Conservation (phyloP, 495 filamentous ascomycete species). For the Alectoria sarmentosa region DNA sequence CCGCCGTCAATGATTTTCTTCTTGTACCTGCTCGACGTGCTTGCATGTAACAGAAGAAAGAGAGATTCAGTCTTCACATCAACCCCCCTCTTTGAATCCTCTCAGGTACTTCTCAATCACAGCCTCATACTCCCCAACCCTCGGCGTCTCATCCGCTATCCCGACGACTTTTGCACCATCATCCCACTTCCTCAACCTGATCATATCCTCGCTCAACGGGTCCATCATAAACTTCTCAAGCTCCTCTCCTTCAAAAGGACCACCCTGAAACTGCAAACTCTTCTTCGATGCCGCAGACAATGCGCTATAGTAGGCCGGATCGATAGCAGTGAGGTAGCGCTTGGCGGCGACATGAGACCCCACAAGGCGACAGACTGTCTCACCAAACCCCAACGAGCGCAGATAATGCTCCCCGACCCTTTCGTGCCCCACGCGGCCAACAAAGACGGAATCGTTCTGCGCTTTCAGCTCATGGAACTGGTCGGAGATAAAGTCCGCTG, state of each 20-base stretch:
- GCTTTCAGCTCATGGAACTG: not conserved
- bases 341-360: conserved; percentile 1
- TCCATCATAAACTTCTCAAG: not conserved
- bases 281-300: conserved; percentile 5
- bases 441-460: not conserved
- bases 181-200: no score
- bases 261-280: conserved; percentile 5
- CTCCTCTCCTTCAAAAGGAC: not conserved
- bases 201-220: conserved; percentile 10
- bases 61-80: not conserved
- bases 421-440: conserved; percentile 8
- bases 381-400: not conserved
- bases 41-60: no score
- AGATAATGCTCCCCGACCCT: not conserved
- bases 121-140: not conserved
- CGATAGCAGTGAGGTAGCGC: conserved; percentile 7
- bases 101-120: not conserved
- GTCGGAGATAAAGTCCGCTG: not conserved
- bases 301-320: not conserved
- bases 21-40: no score
- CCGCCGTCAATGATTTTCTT: no score
- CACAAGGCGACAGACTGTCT: conserved; percentile 2
- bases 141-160: not conserved
- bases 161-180: no score
- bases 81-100: not conserved